Evolutionary conservation across 176 grass and related monocot species (phyloP).

Genomic region (Poa pratensis): DNA sequence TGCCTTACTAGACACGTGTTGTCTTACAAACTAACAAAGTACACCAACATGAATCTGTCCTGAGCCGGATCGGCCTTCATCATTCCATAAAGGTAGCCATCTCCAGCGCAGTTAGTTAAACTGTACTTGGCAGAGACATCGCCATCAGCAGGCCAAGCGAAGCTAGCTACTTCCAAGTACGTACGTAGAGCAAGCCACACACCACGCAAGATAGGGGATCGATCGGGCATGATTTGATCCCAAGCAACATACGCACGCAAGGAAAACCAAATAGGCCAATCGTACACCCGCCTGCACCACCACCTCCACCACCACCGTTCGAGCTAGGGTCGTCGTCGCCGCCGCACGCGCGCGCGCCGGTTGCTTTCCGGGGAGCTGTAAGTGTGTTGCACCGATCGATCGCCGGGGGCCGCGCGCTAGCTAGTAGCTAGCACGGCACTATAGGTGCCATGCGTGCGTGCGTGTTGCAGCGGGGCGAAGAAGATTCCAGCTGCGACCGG

Average conservation of each 20-base stretch:
- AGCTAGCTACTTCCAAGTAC: background rate
- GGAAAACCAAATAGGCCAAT: background rate
- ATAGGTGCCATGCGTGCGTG: no score
- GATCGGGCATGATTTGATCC: conserved; percentile 18
- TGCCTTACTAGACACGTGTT: background rate
- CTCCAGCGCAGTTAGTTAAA: conserved; percentile 42
- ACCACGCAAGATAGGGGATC: background rate
- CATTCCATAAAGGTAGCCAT: conserved; percentile 18
- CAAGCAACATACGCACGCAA: conserved; percentile 47
- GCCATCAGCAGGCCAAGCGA: background rate
- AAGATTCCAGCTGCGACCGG: conserved; percentile 38
- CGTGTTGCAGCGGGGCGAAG: no score
- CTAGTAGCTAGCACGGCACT: no score
- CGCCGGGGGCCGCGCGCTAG: no score
- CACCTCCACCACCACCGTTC: background rate
- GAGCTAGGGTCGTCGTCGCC: conserved; percentile 11
- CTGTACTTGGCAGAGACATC: conserved; percentile 37
- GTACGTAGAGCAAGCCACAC: background rate
- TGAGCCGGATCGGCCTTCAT: conserved; percentile 19
- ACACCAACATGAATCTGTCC: conserved; percentile 2
- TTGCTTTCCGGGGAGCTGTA: conserved; percentile 20
- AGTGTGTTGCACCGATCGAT: background rate
- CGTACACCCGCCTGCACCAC: background rate
- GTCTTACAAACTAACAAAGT: background rate
- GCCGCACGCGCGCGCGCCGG: conserved; percentile 18